Evolutionary conservation across 2,329 filamentous ascomycete genomes (phyloP).

Genomic region (Zymoseptoria passerinii): DNA sequence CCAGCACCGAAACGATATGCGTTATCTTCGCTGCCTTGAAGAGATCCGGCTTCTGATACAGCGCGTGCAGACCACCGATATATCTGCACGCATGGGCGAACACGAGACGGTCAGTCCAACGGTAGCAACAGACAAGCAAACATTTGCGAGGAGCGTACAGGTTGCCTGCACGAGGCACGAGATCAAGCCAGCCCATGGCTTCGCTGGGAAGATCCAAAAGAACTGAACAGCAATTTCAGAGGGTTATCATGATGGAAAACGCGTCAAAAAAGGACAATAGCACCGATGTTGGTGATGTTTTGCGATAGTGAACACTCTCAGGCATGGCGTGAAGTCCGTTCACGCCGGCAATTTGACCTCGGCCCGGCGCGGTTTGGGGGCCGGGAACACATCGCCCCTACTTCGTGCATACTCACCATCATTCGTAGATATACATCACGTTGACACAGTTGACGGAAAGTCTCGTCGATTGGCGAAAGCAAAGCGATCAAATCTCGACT

Average conservation of each 20-base stretch:
- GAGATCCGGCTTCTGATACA: conserved; percentile 44
- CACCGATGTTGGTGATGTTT: neutral
- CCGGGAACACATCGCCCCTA: neutral
- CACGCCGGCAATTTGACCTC: neutral
- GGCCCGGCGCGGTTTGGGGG: neutral
- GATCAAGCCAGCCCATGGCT: conserved; percentile 35
- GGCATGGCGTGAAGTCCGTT: neutral
- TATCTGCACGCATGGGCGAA: conserved; percentile 11
- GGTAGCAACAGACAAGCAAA: neutral
- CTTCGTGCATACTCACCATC: neutral
- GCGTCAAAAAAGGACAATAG: neutral
- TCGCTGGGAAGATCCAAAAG: neutral
- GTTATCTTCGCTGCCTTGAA: conserved; percentile 69
- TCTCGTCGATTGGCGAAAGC: neutral
- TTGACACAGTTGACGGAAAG: neutral
- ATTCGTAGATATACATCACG: neutral
- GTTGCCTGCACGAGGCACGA: conserved; percentile 29
- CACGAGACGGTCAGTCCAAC: neutral
- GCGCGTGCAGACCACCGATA: conserved; percentile 35
- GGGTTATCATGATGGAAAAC: neutral
- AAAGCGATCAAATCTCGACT: neutral
- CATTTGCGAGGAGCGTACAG: conserved; percentile 11
- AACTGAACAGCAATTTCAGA: neutral
- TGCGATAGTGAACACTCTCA: neutral
- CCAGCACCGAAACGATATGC: conserved; percentile 74